A percentile compares a stretch with the other conserved stretches of the same genome.
Evolutionary conservation across 192 early-diverging fungal genomes (phyloP).

Genomic region (Coemansia sp.): DNA sequence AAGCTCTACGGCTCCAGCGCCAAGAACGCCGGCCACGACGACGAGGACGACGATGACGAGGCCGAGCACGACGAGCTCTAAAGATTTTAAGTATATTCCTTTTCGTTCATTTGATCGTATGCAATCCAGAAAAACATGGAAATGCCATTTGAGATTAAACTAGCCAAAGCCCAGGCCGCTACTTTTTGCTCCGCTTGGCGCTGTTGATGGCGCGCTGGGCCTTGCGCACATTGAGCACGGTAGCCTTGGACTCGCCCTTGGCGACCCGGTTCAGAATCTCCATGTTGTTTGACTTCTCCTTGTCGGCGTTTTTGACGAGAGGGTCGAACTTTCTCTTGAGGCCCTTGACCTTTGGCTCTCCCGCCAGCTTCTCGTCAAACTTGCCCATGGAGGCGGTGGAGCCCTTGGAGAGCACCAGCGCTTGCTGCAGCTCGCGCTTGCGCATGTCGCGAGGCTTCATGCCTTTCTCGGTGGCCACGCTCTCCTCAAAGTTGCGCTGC

Average conservation of each 20-base stretch:
- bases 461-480: constrained; percentile 53
- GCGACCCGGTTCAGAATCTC: constrained; percentile 66
- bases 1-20: constrained; percentile 75
- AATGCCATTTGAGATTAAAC: too few species aligned
- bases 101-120: not conserved
- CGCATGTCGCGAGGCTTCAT: constrained; percentile 57
- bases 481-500: constrained; percentile 82
- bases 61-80: constrained; percentile 54
- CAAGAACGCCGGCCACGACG: constrained; percentile 53
- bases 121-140: too few species aligned
- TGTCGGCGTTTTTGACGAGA: constrained; percentile 56
- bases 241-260: constrained; percentile 41
- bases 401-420: constrained; percentile 69
- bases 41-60: constrained; percentile 54
- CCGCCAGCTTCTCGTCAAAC: constrained; percentile 79
- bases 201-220: constrained; percentile 48
- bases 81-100: not conserved
- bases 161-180: not conserved
- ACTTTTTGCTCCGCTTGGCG: constrained; percentile 32
- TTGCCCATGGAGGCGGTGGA: constrained; percentile 89
- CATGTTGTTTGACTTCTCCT: constrained; percentile 67
- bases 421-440: constrained; percentile 68
- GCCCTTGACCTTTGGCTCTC: constrained; percentile 83
- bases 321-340: constrained; percentile 68
- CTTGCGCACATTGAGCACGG: constrained; percentile 49